Base-by-base conservation (phyloP, 495 filamentous ascomycete genomes). In the Penicillium coprophilum region DNA sequence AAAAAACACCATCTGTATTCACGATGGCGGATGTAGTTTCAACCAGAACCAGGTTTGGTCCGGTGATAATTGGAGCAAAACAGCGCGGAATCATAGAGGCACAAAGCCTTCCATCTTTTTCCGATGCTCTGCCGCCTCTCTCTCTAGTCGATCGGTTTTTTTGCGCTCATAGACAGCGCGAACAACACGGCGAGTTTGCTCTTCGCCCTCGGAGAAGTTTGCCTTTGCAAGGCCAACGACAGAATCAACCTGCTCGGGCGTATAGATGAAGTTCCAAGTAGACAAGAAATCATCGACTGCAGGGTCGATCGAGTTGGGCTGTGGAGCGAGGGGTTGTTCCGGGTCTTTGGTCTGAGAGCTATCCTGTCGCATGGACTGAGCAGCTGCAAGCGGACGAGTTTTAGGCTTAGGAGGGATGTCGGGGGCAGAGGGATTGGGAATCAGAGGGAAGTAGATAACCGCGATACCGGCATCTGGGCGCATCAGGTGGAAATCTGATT, bases 191-290 rank as follows among this genome's bases (percentile, higher is more conserved):
- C 84, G 85, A 21, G 90, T 86, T 71, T 86, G 85, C 40, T 88
- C 87, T 52, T 81, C 77, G 1, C 94, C 91, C 67, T 94, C 87
- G 6, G 78, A 80, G 58, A 89, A 98, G 70, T 98, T 98, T 3
- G 90, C 90, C 56, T 84, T 81, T 1, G 94, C 92, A 8, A 98
- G 81, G 20, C 82, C 80, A 9, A 95, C 86, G 0, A 93, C 87
- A 21, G 82, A 79, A 50, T 96, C 92, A 45, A 97, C 80, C 64
- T 97, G 86, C 53, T 90, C 82, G 0, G 91, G 88, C 32, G 88
- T 91, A 71, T 96, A 97, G 41, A 96, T 85, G 67, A 97, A 97
- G 69, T 97, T 98, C 94, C 94, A 97, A 1, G 94, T 98, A 61
- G 85, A 89, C 71, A 97, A 82, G 76, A 92, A 98, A 47, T 92